phyloP scores from a whole-genome alignment of 441 rosid species.

The Pelargonium fulgidum region DNA sequence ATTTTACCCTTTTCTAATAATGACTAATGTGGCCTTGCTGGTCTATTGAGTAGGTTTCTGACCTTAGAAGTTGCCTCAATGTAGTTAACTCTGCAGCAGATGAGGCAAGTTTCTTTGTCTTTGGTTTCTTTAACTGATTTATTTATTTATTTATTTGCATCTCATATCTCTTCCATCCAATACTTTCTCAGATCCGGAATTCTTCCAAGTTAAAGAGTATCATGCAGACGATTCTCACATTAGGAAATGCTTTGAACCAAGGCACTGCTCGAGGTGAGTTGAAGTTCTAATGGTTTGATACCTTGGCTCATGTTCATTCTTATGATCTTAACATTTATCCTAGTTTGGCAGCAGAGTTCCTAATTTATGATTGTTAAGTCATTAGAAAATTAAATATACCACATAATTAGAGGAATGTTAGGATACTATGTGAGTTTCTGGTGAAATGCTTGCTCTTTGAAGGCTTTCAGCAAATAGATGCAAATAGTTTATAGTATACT shows the following conservation, averaged over 20 bases:
- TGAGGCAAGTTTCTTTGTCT: slow-evolving; percentile 56
- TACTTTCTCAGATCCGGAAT: slow-evolving; percentile 52
- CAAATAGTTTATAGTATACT: too few relatives aligned
- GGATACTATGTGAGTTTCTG: neutral
- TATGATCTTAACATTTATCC: neutral
- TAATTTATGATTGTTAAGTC: neutral
- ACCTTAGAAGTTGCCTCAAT: slow-evolving; percentile 66
- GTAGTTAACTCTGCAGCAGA: slow-evolving; percentile 63
- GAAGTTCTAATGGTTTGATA: slow-evolving; percentile 1
- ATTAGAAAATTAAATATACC: neutral
- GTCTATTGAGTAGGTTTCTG: slow-evolving; percentile 56
- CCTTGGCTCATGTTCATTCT: neutral
- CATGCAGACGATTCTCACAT: slow-evolving; percentile 83
- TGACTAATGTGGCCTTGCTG: neutral
- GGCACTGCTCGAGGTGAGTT: slow-evolving; percentile 94
- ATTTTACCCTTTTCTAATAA: neutral
- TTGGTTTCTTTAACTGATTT: slow-evolving; percentile 13
- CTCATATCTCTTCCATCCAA: slow-evolving; percentile 13
- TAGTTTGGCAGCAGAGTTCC: neutral
- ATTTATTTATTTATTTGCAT: neutral
- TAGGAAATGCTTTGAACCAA: slow-evolving; percentile 89
- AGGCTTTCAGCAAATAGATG: neutral
- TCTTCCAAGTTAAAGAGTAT: slow-evolving; percentile 72
- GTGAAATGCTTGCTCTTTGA: neutral
- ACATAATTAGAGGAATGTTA: neutral